Evolutionary conservation across 129 eudicot genomes (phyloP).

Genomic region (Artemisia tridentata): DNA sequence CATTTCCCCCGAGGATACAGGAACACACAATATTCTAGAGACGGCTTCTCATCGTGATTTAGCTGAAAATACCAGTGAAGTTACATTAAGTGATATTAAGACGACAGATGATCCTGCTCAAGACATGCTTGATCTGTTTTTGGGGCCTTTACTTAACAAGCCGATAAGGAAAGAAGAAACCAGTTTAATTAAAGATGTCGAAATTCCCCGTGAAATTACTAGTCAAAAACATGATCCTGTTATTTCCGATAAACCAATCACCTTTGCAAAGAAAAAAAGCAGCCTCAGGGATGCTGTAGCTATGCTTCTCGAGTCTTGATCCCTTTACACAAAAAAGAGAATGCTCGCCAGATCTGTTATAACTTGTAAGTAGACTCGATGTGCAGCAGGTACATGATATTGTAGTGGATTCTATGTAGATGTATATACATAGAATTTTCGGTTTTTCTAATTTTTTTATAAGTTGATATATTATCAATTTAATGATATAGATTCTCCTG

Average conservation of each 20-base stretch:
- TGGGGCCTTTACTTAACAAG: slow-evolving; percentile 56
- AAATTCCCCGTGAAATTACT: slow-evolving; percentile 27
- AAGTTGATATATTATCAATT: background rate
- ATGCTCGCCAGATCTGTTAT: background rate
- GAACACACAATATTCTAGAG: background rate
- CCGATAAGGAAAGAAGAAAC: slow-evolving; percentile 33
- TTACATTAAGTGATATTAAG: slow-evolving; percentile 10
- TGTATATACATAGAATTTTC: background rate
- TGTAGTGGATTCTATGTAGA: slow-evolving; percentile 5
- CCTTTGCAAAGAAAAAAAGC: slow-evolving; percentile 50
- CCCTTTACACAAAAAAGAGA: too few relatives aligned
- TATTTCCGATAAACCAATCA: slow-evolving; percentile 27
- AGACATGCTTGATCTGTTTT: slow-evolving; percentile 68
- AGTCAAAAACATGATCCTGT: slow-evolving; percentile 30
- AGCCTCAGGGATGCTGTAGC: slow-evolving; percentile 70
- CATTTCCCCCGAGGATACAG: slow-evolving; percentile 12
- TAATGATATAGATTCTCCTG: background rate
- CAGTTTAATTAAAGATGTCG: slow-evolving; percentile 22
- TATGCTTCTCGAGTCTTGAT: slow-evolving; percentile 51
- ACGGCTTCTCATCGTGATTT: slow-evolving; percentile 14
- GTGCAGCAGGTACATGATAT: background rate
- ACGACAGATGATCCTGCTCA: slow-evolving; percentile 58
- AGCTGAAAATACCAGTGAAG: slow-evolving; percentile 24
- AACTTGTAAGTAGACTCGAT: background rate
- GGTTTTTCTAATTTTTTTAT: too few relatives aligned